A percentile compares a stretch with the other conserved stretches of the same genome.
Conservation (phyloP, 176 grass and related monocot species). For the Oryza punctata region DNA sequence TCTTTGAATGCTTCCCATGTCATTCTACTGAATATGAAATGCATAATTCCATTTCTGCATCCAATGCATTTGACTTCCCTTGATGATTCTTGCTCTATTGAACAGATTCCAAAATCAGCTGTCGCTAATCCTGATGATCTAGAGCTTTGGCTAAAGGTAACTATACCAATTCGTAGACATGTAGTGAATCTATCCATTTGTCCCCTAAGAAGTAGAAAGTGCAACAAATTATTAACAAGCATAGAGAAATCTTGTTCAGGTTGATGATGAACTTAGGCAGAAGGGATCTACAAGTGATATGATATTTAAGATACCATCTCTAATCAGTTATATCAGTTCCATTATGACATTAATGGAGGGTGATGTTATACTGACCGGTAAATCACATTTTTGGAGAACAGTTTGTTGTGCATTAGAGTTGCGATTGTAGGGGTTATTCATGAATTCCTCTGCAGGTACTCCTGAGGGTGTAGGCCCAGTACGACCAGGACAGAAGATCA, state of each 20-base stretch:
- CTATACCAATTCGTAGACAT: slow-evolving; percentile 15
- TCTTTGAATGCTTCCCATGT: neutral
- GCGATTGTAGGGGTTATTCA: neutral
- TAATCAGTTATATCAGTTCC: slow-evolving; percentile 94
- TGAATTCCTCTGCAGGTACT: slow-evolving; percentile 52
- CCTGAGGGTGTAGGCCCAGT: slow-evolving; percentile 89
- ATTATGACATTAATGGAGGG: slow-evolving; percentile 91
- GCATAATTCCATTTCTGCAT: neutral
- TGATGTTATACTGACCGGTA: slow-evolving; percentile 95
- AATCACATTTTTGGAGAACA: neutral
- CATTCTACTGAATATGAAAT: neutral
- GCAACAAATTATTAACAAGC: slow-evolving; percentile 3
- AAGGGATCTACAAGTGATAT: slow-evolving; percentile 91
- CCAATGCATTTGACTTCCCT: neutral
- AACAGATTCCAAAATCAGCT: slow-evolving; percentile 84
- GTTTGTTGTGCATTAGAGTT: neutral
- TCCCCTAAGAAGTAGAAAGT: neutral
- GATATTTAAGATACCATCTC: slow-evolving; percentile 95
- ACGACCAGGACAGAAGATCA: slow-evolving; percentile 78
- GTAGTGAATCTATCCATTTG: neutral
- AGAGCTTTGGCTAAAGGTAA: slow-evolving; percentile 94
- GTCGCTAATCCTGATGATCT: slow-evolving; percentile 78
- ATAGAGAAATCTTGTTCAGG: slow-evolving; percentile 41
- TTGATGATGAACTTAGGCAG: slow-evolving; percentile 86
- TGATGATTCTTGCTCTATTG: slow-evolving; percentile 15